Evolutionary conservation across 202 grass and related monocot genomes (phyloP).

Genomic region (Alloteropsis angusta): DNA sequence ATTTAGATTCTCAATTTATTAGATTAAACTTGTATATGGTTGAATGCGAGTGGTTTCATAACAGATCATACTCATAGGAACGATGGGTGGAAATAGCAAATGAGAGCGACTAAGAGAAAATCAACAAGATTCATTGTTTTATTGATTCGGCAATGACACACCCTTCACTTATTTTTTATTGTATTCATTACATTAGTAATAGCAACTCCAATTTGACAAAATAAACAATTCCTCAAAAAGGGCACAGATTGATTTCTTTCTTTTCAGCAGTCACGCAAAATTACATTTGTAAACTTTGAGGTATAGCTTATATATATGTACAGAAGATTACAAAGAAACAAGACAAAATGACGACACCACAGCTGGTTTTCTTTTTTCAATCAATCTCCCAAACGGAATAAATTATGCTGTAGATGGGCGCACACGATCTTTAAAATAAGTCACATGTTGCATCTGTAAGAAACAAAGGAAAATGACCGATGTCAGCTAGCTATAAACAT

Average conservation of each 20-base stretch:
- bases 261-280: slow-evolving; percentile 6
- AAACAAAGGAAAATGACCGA: slow-evolving; percentile 1
- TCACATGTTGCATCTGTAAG: slow-evolving; percentile 26
- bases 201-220: slow-evolving; percentile 4
- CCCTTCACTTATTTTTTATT: not conserved
- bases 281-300: slow-evolving; percentile 3
- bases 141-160: not conserved
- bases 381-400: slow-evolving; percentile 1
- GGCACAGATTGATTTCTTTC: not conserved
- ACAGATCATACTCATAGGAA: not conserved
- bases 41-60: not conserved
- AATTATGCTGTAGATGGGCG: not conserved
- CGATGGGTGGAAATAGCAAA: not conserved
- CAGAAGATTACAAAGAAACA: slow-evolving; percentile 21
- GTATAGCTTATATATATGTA: slow-evolving; percentile 14
- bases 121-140: not conserved
- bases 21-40: not conserved
- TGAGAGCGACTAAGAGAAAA: not conserved
- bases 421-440: not conserved
- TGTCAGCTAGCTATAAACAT: slow-evolving; percentile 4
- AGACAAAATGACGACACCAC: not conserved
- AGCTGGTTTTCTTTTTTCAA: slow-evolving; percentile 14
- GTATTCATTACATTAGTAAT: not conserved
- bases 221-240: not conserved
- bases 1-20: not conserved